These are phyloP conservation scores for Ustulina deusta DNA, from an alignment of 2,329 filamentous ascomycete genomes.

Conservation along the genomic window DNA sequence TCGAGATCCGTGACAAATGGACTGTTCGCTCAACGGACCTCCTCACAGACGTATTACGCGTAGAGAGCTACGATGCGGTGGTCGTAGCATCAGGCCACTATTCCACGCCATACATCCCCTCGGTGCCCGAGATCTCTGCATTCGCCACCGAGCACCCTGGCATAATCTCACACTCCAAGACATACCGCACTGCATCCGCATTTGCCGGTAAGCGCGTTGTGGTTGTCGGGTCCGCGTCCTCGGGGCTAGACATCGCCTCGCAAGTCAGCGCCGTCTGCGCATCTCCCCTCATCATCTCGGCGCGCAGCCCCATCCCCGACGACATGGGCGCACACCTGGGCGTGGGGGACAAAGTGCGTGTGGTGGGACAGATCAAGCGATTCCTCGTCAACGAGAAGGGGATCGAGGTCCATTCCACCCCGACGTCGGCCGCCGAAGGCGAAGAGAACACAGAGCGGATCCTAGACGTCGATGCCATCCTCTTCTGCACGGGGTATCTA, in stretches of 20 bases:
- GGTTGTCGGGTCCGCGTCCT: constrained; percentile 86
- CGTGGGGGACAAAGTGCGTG: constrained; percentile 56
- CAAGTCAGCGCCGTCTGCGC: constrained; percentile 76
- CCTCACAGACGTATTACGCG: constrained; percentile 54
- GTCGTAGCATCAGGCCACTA: constrained; percentile 83
- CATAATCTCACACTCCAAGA: constrained; percentile 79
- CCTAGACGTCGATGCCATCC: constrained; percentile 75
- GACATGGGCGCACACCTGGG: constrained; percentile 57
- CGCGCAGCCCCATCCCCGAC: constrained; percentile 61
- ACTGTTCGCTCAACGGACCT: constrained; percentile 67
- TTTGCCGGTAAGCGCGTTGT: constrained; percentile 80
- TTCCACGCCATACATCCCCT: constrained; percentile 74
- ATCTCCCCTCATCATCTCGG: constrained; percentile 74
- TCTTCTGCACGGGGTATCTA: constrained; percentile 93
- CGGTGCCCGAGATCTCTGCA: constrained; percentile 66
- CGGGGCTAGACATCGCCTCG: constrained; percentile 82
- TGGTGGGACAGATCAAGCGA: constrained; percentile 69
- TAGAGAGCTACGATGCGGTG: constrained; percentile 76
- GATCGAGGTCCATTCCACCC: constrained; percentile 66
- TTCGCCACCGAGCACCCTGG: constrained; percentile 72
- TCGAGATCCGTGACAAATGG: constrained; percentile 65
- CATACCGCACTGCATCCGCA: constrained; percentile 74
- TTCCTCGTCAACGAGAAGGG: constrained; percentile 67
- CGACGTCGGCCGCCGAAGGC: constrained; percentile 63
- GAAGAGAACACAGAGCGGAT: constrained; percentile 71